Conservation (phyloP, 306 rosid genomes). For the Mimosa pudica region DNA sequence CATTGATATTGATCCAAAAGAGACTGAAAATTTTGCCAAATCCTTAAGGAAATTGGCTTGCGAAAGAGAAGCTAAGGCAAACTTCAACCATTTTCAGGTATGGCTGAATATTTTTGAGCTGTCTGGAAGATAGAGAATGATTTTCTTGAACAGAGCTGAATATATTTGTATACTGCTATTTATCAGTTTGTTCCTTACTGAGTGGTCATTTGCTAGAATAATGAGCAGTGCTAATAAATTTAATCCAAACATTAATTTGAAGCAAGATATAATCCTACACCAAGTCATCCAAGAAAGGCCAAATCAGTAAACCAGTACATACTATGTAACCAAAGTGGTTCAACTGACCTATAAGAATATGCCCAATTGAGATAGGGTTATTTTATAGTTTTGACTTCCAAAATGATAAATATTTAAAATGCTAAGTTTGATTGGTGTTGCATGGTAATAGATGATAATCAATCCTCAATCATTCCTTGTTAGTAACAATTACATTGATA, state of each 20-base stretch:
- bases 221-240: background rate
- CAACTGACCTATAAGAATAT: background rate
- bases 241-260: background rate
- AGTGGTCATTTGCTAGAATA: background rate
- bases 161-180: constrained; percentile 12
- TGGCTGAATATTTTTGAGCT: constrained; percentile 28
- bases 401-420: background rate
- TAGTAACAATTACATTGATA: background rate
- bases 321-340: background rate
- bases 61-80: constrained; percentile 54
- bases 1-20: constrained; percentile 86
- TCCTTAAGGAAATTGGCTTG: constrained; percentile 73
- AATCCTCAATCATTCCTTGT: background rate
- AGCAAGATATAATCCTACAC: background rate
- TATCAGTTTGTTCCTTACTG: background rate
- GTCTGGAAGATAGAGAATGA: constrained; percentile 7
- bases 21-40: constrained; percentile 72
- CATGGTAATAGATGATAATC: background rate
- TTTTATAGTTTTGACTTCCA: constrained; percentile 3
- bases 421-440: background rate
- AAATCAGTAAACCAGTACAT: background rate
- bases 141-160: constrained; percentile 23
- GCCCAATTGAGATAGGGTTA: no score
- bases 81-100: constrained; percentile 73
- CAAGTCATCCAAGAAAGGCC: background rate